Evolutionary conservation across 2,329 filamentous ascomycete genomes (phyloP), one percentile per base, ranked within the genome.

Genomic region (Trichophyton schoenleinii): DNA sequence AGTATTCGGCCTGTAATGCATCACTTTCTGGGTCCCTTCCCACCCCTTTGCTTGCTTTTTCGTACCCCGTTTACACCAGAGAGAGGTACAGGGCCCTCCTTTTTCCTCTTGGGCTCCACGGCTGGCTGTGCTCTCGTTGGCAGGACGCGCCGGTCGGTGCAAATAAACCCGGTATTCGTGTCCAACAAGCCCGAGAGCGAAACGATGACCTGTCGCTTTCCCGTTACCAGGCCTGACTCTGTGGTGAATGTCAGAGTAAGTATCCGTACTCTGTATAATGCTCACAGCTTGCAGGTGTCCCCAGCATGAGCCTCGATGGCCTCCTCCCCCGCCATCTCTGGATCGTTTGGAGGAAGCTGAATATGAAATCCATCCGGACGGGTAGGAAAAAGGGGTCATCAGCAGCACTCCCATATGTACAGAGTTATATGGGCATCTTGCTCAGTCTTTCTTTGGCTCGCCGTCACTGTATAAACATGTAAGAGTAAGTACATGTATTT

Each of bases 151-250:
- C 55, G 38, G 55, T 58, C 55, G 55, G 55, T 44, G 18, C 31
- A 58, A 44, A n/a, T 15, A 9, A n/a, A 36, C 34, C 55, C 55
- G 55, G 55, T 58, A 58, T 58, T 58, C 55, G 55, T 58, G 55
- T 58, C 34, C 55, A 11, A 44, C 38, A 41, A 58, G 22, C 55
- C 55, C 55, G 55, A 58, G 22, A 44, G 36, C 55, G 55, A 58
- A 58, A 36, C 41, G 13, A 58, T 58, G 36, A 42, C 57, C 44
- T 44, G 36, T 38, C 53, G 36, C 53, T 41, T 28, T 25, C 28
- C 8, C 22, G 46, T 11, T 55, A 55, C 28, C 49, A 36, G 11
- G 13, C 11, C 11, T 3, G 8, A 11, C 3, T 2, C 34, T 36
- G 8, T 11, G 34, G 11, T 36, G 34, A 9, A 36, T 9, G 34